A percentile compares a stretch with the other conserved stretches of the same genome.
These are phyloP conservation scores for Termitomyces bulborhizus DNA, from an alignment of 768 basidiomycete species.

Conservation along the genomic window DNA sequence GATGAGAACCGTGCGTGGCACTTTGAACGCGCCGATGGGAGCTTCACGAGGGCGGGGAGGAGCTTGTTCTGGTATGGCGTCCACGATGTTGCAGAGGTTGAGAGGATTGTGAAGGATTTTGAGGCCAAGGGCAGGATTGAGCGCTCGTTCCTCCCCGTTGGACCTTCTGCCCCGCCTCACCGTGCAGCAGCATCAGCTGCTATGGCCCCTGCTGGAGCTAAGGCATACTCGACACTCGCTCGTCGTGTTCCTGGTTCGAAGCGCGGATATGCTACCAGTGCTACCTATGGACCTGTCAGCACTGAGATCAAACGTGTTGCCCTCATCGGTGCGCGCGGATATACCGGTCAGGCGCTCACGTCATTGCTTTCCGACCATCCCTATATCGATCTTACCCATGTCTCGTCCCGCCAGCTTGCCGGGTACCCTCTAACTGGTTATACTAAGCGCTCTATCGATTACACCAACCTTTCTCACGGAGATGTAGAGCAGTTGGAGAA, in stretches of 20 bases:
- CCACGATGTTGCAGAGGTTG: slow-evolving; percentile 86
- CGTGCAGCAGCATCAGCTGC: slow-evolving; percentile 20
- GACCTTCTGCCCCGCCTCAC: slow-evolving; percentile 60
- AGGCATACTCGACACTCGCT: slow-evolving; percentile 55
- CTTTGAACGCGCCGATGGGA: slow-evolving; percentile 96
- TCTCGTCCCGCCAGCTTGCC: slow-evolving; percentile 91
- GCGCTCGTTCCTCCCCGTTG: slow-evolving; percentile 85
- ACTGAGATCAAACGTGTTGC: slow-evolving; percentile 84
- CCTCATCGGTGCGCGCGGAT: slow-evolving; percentile 93
- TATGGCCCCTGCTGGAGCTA: slow-evolving; percentile 31
- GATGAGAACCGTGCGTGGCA: slow-evolving; percentile 99
- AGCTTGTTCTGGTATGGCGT: slow-evolving; percentile 98
- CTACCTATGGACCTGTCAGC: slow-evolving; percentile 27
- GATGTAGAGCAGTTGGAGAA: slow-evolving; percentile 90
- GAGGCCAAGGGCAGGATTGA: slow-evolving; percentile 81
- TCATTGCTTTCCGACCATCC: slow-evolving; percentile 87
- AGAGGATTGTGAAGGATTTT: slow-evolving; percentile 69
- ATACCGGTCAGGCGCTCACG: slow-evolving; percentile 90
- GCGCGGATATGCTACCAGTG: slow-evolving; percentile 79
- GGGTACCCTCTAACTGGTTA: slow-evolving; percentile 79
- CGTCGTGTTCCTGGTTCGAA: slow-evolving; percentile 43
- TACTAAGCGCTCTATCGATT: slow-evolving; percentile 64
- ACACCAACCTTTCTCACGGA: slow-evolving; percentile 70
- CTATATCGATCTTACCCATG: slow-evolving; percentile 83
- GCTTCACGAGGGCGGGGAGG: slow-evolving; percentile 91